phyloP scores from a whole-genome alignment of 805 yeast species.

The Pichia scutulata region DNA sequence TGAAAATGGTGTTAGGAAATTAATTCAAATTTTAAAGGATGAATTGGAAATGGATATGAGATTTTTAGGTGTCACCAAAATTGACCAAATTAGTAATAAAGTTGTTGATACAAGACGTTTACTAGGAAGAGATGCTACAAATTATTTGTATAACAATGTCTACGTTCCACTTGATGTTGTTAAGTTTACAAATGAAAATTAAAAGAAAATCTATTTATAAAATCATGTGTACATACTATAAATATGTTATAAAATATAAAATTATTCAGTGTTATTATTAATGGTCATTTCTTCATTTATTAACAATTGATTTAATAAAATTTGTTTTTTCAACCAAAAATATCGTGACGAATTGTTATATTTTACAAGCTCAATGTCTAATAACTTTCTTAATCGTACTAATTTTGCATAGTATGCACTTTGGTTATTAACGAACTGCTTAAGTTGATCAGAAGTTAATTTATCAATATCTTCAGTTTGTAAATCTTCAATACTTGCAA shows the following conservation, averaged over 20 bases:
- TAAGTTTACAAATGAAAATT: conserved; percentile 23
- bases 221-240: background rate
- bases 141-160: conserved; percentile 23
- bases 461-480: conserved; percentile 11
- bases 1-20: conserved; percentile 53
- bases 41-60: conserved; percentile 77
- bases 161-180: conserved; percentile 27
- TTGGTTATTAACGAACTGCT: conserved; percentile 13
- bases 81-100: conserved; percentile 51
- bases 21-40: conserved; percentile 54
- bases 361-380: conserved; percentile 18
- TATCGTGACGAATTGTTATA: conserved; percentile 14
- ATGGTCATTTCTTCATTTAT: conserved; percentile 2
- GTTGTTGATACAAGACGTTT: conserved; percentile 47
- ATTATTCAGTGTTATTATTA: background rate
- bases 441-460: conserved; percentile 13
- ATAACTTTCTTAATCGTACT: conserved; percentile 10
- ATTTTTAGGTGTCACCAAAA: conserved; percentile 58
- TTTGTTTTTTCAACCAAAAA: conserved; percentile 24
- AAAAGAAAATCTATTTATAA: background rate
- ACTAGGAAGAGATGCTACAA: conserved; percentile 27
- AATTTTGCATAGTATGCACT: conserved; percentile 18
- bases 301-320: conserved; percentile 15
- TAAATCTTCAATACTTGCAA: conserved; percentile 6
- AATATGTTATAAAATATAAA: background rate